Evolutionary conservation across 768 basidiomycete genomes (phyloP), one percentile per base, ranked within the genome.

Genomic region (Suillus occidentalis): DNA sequence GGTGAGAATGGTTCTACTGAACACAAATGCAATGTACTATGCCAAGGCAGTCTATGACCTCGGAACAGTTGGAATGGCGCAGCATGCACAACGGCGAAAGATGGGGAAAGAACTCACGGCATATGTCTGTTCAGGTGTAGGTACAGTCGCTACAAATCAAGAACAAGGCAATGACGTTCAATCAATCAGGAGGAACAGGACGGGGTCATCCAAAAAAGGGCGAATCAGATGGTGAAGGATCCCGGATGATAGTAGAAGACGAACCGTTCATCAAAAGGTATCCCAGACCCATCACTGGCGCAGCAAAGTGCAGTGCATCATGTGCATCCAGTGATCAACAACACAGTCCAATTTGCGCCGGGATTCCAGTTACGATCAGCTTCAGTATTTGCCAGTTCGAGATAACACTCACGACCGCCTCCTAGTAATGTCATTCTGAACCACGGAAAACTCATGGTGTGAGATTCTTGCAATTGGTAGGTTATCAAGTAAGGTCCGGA

Each of bases 231-330:
- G 37, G 50, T 53, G 47, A 42, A 59, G 39, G 53, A 20, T 37
- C 45, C 31, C n/a, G 60, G 45, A 68, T 58, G 62, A 63, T 39
- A 66, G 61, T 61, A 63, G 59, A 65, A 65, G 60, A 70, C 77
- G 70, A 72, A 88, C 87, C 83, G 76, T 82, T 85, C 87, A 89
- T 89, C 62, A 85, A 73, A 60, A 78, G 67, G 74, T 87, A 89
- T 42, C 87, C 87, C 65, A 83, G 69, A 49, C 82, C 80, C 77
- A 85, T 80, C 67, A 87, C 87, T 88, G 70, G 37, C 36, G 36
- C 39, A 52, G n/a, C 25, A 40, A 42, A 59, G 58, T 28, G 18
- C 25, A 25, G 58, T 59, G 57, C 31, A 55, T 55, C 31, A 53
- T 52, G 52, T 53, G 28, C 57, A 25, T 40, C 37, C 31, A 28